phyloP scores from a whole-genome alignment of 2,329 filamentous ascomycete genomes.

The Epichloe aotearoae region DNA sequence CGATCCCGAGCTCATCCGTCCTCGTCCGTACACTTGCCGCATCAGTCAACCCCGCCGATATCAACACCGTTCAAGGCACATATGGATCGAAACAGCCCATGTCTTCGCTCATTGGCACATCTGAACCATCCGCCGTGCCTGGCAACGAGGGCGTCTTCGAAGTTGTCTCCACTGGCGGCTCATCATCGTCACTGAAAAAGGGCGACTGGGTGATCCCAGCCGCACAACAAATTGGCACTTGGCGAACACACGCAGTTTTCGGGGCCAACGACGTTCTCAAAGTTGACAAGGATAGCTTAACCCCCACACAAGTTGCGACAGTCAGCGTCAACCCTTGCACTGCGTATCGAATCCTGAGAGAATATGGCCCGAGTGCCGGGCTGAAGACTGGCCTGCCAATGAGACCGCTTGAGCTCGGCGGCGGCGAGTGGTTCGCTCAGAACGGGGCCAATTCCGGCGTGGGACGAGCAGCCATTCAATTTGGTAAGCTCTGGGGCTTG shows the following conservation, averaged over 20 bases:
- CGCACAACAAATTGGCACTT: constrained; percentile 74
- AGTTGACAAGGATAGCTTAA: constrained; percentile 59
- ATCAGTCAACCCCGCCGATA: constrained; percentile 92
- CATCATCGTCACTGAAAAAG: constrained; percentile 39
- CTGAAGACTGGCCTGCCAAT: constrained; percentile 33
- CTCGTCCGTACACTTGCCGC: constrained; percentile 81
- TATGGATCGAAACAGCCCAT: constrained; percentile 80
- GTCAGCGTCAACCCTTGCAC: constrained; percentile 89
- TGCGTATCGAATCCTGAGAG: constrained; percentile 82
- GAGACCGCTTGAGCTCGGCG: constrained; percentile 29
- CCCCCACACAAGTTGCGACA: constrained; percentile 67
- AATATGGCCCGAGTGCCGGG: constrained; percentile 47
- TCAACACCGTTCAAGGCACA: constrained; percentile 95
- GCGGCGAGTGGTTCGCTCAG: constrained; percentile 84
- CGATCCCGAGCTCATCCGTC: constrained; percentile 48
- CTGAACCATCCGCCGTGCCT: constrained; percentile 60
- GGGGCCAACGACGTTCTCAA: constrained; percentile 45
- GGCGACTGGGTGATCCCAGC: constrained; percentile 95
- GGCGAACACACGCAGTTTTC: constrained; percentile 81
- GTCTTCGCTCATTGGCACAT: constrained; percentile 61
- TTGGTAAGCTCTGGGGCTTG: constrained; percentile 74
- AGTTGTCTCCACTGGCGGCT: constrained; percentile 56
- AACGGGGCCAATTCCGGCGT: constrained; percentile 95
- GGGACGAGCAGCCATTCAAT: constrained; percentile 79
- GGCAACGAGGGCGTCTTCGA: constrained; percentile 94